Percentiles rank a stretch among this genome's conserved stretches.
phyloP scores from a whole-genome alignment of 2,329 filamentous ascomycete genomes.

The Colletotrichum tanaceti region DNA sequence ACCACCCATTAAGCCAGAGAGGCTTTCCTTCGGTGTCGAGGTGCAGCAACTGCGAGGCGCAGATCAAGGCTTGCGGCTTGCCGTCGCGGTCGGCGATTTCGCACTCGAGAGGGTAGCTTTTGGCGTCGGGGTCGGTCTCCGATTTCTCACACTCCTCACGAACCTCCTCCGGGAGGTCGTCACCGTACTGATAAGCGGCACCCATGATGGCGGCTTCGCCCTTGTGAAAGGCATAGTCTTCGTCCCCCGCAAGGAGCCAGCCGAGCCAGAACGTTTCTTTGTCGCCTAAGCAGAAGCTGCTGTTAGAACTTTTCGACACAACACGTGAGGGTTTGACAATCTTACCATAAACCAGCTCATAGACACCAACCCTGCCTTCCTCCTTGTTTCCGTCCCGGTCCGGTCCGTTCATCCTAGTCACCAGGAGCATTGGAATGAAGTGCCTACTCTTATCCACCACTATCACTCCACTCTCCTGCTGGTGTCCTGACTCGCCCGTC shows the following conservation, averaged over 20 bases:
- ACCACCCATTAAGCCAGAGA: constrained; percentile 4
- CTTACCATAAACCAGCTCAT: neutral
- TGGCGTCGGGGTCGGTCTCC: neutral
- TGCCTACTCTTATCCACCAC: constrained; percentile 3
- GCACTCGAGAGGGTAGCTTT: neutral
- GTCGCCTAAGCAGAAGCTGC: neutral
- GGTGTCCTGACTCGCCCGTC: constrained; percentile 6
- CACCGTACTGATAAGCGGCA: neutral
- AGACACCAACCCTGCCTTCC: neutral
- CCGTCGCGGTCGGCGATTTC: neutral
- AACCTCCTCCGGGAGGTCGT: neutral
- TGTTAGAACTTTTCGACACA: neutral
- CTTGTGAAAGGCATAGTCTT: neutral
- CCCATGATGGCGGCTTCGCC: constrained; percentile 1
- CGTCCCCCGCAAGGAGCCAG: constrained; percentile 1
- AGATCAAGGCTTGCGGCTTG: neutral
- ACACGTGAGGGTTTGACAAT: neutral
- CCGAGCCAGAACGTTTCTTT: constrained; percentile 9
- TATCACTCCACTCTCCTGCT: constrained; percentile 5
- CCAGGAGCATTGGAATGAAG: neutral
- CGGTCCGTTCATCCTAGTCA: constrained; percentile 4
- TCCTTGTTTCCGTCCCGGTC: neutral
- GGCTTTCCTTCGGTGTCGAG: neutral
- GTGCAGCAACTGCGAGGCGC: constrained; percentile 6
- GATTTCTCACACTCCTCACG: neutral